phyloP scores from a whole-genome alignment of 768 basidiomycete species.

The Candolleomyces aberdarensis region DNA sequence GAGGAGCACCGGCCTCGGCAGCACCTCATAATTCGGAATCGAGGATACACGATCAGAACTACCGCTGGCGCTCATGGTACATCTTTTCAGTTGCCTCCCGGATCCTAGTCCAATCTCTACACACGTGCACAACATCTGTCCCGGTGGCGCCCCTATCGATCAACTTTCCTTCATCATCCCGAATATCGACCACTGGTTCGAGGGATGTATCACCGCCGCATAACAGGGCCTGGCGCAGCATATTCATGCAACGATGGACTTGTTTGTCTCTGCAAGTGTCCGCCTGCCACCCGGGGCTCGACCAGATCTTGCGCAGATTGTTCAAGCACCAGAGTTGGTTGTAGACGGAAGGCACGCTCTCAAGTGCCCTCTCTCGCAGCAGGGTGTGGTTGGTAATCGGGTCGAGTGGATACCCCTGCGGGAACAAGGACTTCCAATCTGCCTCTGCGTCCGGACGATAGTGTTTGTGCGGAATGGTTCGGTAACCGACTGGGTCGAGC shows the following conservation, averaged over 20 bases:
- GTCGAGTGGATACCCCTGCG: background rate
- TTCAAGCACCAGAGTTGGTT: slow-evolving; percentile 11
- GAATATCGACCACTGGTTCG: background rate
- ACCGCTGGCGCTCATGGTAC: background rate
- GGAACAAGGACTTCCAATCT: background rate
- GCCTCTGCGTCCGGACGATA: background rate
- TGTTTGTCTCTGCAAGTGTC: background rate
- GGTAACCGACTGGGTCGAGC: background rate
- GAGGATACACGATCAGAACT: no score
- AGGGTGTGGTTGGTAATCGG: background rate
- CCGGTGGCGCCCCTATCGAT: background rate
- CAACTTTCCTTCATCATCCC: background rate
- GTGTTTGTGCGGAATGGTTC: background rate
- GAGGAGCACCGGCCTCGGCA: no score
- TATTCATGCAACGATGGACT: slow-evolving; percentile 9
- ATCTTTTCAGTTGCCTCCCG: background rate
- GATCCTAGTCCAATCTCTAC: background rate
- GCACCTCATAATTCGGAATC: no score
- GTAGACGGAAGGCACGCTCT: background rate
- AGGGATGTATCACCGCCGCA: slow-evolving; percentile 12
- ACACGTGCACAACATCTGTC: background rate
- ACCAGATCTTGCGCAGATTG: slow-evolving; percentile 5
- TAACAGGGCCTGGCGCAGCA: slow-evolving; percentile 12
- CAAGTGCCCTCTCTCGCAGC: background rate
- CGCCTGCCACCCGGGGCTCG: slow-evolving; percentile 6